Percentiles rank a stretch among this genome's conserved stretches.
Evolutionary conservation across 192 early-diverging fungal species (phyloP).

Genomic region (Coemansia sp.): DNA sequence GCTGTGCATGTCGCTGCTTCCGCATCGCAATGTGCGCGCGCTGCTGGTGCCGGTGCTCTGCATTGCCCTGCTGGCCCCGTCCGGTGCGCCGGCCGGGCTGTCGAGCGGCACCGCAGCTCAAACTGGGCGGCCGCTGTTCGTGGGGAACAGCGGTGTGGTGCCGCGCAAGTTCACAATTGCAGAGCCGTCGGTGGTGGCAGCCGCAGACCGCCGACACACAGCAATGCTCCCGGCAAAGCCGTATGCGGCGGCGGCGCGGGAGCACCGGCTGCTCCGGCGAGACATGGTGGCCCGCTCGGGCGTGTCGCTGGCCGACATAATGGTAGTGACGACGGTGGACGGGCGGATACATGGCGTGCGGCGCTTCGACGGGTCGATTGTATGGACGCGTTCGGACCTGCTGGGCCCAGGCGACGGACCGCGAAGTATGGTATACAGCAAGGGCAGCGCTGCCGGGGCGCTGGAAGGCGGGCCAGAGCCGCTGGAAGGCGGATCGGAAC

Average conservation of each 20-base stretch:
- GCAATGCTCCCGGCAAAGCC: constrained; percentile 41
- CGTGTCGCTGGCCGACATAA: constrained; percentile 26
- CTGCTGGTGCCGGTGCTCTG: constrained; percentile 39
- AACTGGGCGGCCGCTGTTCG: background rate
- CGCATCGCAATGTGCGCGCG: constrained; percentile 39
- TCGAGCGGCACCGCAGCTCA: background rate
- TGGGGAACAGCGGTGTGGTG: constrained; percentile 15
- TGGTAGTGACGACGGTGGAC: constrained; percentile 45
- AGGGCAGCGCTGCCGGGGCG: background rate
- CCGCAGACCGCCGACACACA: constrained; percentile 31
- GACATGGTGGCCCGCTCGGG: constrained; percentile 27
- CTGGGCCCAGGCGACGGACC: too few species aligned
- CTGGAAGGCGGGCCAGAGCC: background rate
- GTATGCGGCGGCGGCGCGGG: constrained; percentile 9
- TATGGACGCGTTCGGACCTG: constrained; percentile 36
- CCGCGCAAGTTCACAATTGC: constrained; percentile 47
- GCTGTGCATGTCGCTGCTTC: constrained; percentile 43
- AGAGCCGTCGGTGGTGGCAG: constrained; percentile 41
- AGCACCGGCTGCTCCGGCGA: constrained; percentile 31
- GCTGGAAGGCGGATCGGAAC: background rate
- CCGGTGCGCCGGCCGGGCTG: constrained; percentile 4
- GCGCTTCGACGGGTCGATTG: constrained; percentile 32
- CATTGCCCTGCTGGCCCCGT: constrained; percentile 23
- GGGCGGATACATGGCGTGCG: constrained; percentile 43
- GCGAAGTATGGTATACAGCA: constrained; percentile 37